Percentiles rank a stretch among this genome's conserved stretches.
Evolutionary conservation across 2,329 filamentous ascomycete genomes (phyloP).

Genomic region (Aurifilum marmelostoma): DNA sequence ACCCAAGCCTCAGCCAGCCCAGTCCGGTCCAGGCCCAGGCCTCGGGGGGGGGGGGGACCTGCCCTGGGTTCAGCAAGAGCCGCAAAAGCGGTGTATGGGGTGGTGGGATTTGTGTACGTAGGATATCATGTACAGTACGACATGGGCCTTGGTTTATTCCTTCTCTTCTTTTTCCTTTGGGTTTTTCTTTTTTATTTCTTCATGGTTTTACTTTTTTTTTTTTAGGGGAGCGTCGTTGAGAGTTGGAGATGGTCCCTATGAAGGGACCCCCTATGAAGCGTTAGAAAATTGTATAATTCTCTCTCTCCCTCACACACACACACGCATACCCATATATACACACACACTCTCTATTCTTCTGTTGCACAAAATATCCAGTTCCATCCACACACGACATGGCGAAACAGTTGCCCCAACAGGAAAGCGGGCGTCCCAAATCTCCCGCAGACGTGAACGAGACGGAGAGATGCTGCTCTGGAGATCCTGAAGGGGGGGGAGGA

Average conservation of each 20-base stretch:
- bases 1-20: not conserved
- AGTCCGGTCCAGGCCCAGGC: not conserved
- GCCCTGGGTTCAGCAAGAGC: slow-evolving; percentile 1
- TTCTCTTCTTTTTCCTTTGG: not conserved
- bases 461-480: not conserved
- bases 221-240: no score
- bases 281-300: not conserved
- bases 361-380: not conserved
- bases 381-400: not conserved
- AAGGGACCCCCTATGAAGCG: no score
- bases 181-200: not conserved
- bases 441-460: not conserved
- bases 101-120: not conserved
- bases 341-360: no score
- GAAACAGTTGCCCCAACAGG: not conserved
- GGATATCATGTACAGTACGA: not conserved
- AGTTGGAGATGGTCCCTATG: no score
- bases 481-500: not conserved
- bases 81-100: slow-evolving; percentile 19
- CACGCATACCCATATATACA: no score
- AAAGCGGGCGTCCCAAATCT: not conserved
- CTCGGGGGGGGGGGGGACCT: no score
- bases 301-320: no score
- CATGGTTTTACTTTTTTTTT: no score
- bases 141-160: not conserved